A percentile compares a stretch with the other conserved stretches of the same genome.
These are phyloP conservation scores for Orbilia brochopaga DNA, from an alignment of 2,329 filamentous ascomycete genomes.

Conservation along the genomic window DNA sequence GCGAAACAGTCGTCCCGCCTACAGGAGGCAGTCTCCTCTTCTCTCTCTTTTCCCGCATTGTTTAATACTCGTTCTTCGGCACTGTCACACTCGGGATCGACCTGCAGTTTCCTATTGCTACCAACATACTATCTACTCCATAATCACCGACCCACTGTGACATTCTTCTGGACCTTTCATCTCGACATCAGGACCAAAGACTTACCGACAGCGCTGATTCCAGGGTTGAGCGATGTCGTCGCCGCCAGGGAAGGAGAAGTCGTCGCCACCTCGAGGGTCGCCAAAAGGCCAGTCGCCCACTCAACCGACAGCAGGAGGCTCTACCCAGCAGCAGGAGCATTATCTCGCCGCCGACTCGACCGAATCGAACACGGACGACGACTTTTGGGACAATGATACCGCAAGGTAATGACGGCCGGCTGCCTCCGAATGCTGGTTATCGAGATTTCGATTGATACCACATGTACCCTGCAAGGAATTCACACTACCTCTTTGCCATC, in stretches of 20 bases:
- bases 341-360: conserved; percentile 23
- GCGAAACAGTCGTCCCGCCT: conserved; percentile 17
- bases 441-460: neutral
- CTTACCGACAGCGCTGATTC: neutral
- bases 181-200: neutral
- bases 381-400: conserved; percentile 46
- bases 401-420: conserved; percentile 28
- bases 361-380: conserved; percentile 41
- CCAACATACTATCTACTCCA: neutral
- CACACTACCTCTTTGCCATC: neutral
- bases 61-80: conserved; percentile 1
- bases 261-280: conserved; percentile 30
- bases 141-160: neutral
- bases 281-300: conserved; percentile 18
- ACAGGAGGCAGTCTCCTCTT: neutral
- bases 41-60: conserved; percentile 19
- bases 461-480: neutral
- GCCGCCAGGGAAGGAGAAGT: conserved; percentile 42
- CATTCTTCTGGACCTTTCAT: neutral
- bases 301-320: conserved; percentile 4
- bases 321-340: conserved; percentile 13
- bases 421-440: neutral
- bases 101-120: conserved; percentile 4
- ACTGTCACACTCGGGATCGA: conserved; percentile 8
- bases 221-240: conserved; percentile 26